phyloP scores from a whole-genome alignment of 2,329 filamentous ascomycete species.

The Scedosporium aurantiacum region DNA sequence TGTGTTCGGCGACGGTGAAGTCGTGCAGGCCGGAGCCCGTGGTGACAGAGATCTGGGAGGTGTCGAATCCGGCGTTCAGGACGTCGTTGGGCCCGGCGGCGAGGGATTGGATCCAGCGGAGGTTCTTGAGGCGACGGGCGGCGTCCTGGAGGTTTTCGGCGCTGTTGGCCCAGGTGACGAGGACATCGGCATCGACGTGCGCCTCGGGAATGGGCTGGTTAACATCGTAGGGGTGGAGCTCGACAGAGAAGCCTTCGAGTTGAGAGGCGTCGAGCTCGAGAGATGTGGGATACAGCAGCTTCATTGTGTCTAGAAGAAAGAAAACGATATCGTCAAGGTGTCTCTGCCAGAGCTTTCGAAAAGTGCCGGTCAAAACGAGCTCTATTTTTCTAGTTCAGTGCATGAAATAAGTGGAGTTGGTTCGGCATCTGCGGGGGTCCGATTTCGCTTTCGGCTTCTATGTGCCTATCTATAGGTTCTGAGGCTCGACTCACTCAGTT shows the following conservation, averaged over 20 bases:
- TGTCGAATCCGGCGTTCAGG: conserved; percentile 48
- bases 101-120: conserved; percentile 56
- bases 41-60: conserved; percentile 36
- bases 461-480: too few relatives aligned
- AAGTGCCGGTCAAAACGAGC: too few relatives aligned
- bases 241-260: conserved; percentile 47
- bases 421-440: too few relatives aligned
- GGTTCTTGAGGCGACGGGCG: conserved; percentile 39
- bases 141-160: conserved; percentile 48
- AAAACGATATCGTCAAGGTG: too few relatives aligned
- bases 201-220: conserved; percentile 43
- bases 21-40: conserved; percentile 56
- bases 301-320: conserved; percentile 29
- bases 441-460: too few relatives aligned
- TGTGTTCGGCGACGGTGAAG: conserved; percentile 53
- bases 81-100: conserved; percentile 58
- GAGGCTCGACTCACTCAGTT: too few relatives aligned
- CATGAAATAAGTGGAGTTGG: too few relatives aligned
- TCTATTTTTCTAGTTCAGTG: too few relatives aligned
- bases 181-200: conserved; percentile 46
- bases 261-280: conserved; percentile 42
- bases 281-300: conserved; percentile 57
- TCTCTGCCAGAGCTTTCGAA: too few relatives aligned
- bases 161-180: conserved; percentile 53
- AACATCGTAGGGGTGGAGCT: conserved; percentile 50